Base-by-base conservation (phyloP, 306 rosid species). In the Sindora glabra region DNA sequence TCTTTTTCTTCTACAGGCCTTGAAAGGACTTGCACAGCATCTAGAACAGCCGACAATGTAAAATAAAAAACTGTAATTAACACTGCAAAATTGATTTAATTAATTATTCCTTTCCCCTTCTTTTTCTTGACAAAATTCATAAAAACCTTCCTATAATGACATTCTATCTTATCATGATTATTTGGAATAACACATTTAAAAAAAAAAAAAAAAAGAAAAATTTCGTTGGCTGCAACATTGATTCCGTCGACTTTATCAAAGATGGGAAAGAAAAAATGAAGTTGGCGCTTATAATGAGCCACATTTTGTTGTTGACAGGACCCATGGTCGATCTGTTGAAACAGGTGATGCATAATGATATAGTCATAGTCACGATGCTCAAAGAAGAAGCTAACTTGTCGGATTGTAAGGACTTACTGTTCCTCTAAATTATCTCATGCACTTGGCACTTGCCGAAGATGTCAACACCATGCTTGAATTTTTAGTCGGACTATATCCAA, bases 1-100 rank as follows among this genome's bases (percentile, higher is more conserved):
- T 69, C 17, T 3, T 69, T 34, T 45, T 51, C 68, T 62, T 3
- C 73, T 33, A 24, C 82, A 90, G 97, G 81, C 75, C 56, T 80
- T 82, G 83, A 67, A 71, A 59, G 87, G 70, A 40, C 71, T 86
- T 8, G 64, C 74, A 55, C 69, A 59, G 48, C 59, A 55, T 12
- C 52, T 63, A 4, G 57, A 76, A 40, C 67, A 61, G 17, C 56
- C 67, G 45, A 45, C 66, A 33, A 51, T 49, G 48, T 72, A 72
- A 71, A 48, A 36, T 54, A 36, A 44, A 32, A n/a, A 3, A 38
- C 17, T 45, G 42, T n/a, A n/a, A 44, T 49, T 19, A 8, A 33
- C 22, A 18, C 38, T 60, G 23, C 23, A 63, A 70, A 29, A 17
- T 17, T 19, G 25, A 47, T 22, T 62, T 10, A 12, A 30, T 37